Conservation (phyloP, 164 flowering plant species). For the Vitis riparia region DNA sequence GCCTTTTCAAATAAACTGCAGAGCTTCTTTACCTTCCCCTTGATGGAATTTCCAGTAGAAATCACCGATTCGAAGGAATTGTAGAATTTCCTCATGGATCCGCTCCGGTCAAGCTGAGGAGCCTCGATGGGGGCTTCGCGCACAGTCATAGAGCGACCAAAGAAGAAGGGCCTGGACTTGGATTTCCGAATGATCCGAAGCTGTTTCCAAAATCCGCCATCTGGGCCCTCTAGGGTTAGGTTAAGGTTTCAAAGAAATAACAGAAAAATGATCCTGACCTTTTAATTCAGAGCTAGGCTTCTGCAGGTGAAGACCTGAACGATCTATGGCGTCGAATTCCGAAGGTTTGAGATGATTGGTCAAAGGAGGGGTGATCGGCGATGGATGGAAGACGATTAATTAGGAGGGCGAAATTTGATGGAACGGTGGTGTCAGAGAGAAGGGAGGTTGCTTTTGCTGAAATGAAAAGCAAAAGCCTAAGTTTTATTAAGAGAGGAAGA, state of each 20-base stretch:
- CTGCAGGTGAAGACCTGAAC: too few species aligned
- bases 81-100: constrained; percentile 22
- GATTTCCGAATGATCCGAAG: not conserved
- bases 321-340: too few species aligned
- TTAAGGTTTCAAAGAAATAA: not conserved
- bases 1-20: constrained; percentile 24
- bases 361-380: not conserved
- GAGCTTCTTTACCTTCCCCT: constrained; percentile 31
- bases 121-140: constrained; percentile 8
- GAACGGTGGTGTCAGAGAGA: too few species aligned
- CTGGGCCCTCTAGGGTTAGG: not conserved
- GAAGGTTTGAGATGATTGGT: too few species aligned
- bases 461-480: too few species aligned
- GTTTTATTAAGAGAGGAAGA: not conserved
- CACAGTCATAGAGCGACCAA: constrained; percentile 24
- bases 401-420: not conserved
- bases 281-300: not conserved
- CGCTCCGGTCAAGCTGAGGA: constrained; percentile 20
- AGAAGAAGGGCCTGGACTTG: constrained; percentile 6
- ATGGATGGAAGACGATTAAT: not conserved
- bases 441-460: too few species aligned
- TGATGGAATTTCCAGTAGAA: constrained; percentile 22
- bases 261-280: not conserved
- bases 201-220: not conserved
- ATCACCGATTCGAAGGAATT: constrained; percentile 15